Evolutionary conservation across 305 asterid species (phyloP), one percentile per base, ranked within the genome.

Genomic region (Striga hermonthica): DNA sequence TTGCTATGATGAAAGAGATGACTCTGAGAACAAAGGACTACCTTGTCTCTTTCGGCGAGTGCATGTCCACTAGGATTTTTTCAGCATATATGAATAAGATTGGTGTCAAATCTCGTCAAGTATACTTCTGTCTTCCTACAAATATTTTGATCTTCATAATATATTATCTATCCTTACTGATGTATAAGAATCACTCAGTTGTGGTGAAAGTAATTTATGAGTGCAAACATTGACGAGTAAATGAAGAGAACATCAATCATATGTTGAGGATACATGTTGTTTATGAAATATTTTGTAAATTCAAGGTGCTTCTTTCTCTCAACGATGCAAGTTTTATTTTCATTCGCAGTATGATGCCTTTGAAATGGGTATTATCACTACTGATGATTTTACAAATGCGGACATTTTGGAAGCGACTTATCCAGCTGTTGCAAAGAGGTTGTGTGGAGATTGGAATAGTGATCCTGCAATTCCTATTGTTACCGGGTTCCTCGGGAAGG

Each of bases 401-500:
- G 98, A 92, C 78, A 87, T 92, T 67, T 66, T 92, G 79, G 97
- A 90, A 84, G 98, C 93, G 77, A 90, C 98, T 69, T 92, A 92
- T 81, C 96, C 96, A 8, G 87, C 96, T 68, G 89, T 92, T 76
- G 96, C 97, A 36, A 87, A 87, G 84, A 90, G 90, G 81, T 77
- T 92, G 73, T 75, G 77, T 57, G 83, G 82, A 60, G 98, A 90
- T 76, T 92, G 98, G 98, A 74, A 74, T 57, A 74, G 75, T 68
- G 81, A 86, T 81, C 91, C 91, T 71, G 98, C 98, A 31, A 87
- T 87, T 74, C 98, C 98, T 50, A 73, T 92, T 14, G 91, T 92
- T 75, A 92, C 98, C 65, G 98, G 98, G 54, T 92, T 92, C 81
- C 98, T 92, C 60, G 98, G 98, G 63, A 92, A 92, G 97, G 97